These are phyloP conservation scores for Fusarium sp. DNA, from an alignment of 2,329 filamentous ascomycete genomes.

Conservation along the genomic window DNA sequence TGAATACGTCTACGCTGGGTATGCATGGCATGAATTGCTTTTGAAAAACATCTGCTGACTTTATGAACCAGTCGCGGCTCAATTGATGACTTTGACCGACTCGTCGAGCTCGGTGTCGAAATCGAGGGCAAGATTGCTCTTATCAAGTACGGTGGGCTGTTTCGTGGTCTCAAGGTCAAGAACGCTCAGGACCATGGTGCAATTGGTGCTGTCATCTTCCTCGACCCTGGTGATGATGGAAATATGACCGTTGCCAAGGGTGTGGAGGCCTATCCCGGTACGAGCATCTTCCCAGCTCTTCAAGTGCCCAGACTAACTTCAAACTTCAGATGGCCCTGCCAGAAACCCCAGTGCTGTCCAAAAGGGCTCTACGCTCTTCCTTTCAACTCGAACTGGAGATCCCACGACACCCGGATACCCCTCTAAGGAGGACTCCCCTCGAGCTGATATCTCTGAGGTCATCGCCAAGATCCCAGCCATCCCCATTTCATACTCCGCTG, in stretches of 20 bases:
- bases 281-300: fast-evolving
- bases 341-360: slow-evolving; percentile 82
- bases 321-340: slow-evolving; percentile 68
- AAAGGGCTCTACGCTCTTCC: slow-evolving; percentile 78
- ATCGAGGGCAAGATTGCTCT: slow-evolving; percentile 83
- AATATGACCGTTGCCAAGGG: slow-evolving; percentile 80
- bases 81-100: slow-evolving; percentile 77
- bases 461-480: slow-evolving; percentile 83
- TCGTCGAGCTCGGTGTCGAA: slow-evolving; percentile 74
- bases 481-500: slow-evolving; percentile 82
- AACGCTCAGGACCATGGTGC: slow-evolving; percentile 86
- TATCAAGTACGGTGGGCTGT: slow-evolving; percentile 79
- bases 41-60: background rate
- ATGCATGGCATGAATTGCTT: background rate
- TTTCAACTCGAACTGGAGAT: slow-evolving; percentile 65
- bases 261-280: slow-evolving; percentile 73
- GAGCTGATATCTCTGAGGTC: slow-evolving; percentile 69
- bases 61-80: slow-evolving; percentile 66
- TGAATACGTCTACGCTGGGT: slow-evolving; percentile 81
- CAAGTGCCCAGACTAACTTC: fast-evolving
- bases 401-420: slow-evolving; percentile 87
- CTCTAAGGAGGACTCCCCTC: slow-evolving; percentile 76
- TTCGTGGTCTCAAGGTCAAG: slow-evolving; percentile 86
- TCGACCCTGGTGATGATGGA: slow-evolving; percentile 87
- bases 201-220: slow-evolving; percentile 82